Conservation (phyloP, 2,329 filamentous ascomycete species). For the Aspergillus glaucus region DNA sequence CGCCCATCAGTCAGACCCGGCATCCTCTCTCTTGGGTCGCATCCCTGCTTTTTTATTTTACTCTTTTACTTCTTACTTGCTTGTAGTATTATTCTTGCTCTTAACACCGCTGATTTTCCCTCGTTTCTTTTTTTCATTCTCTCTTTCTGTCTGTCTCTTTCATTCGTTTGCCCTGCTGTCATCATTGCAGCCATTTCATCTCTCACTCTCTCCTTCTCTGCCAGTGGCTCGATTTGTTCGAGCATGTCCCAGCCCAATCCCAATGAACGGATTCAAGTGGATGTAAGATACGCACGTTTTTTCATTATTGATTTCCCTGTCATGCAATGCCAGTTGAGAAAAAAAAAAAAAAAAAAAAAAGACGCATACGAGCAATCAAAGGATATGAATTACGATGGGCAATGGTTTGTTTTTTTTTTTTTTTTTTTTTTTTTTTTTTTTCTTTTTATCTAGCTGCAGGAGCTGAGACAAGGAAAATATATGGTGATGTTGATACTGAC, state of each 20-base stretch:
- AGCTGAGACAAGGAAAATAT: too few relatives aligned
- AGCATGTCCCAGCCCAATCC: slow-evolving; percentile 25
- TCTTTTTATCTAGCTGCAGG: too few relatives aligned
- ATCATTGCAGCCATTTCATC: background rate
- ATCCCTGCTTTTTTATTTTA: slow-evolving; percentile 7
- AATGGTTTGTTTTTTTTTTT: too few relatives aligned
- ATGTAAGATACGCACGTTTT: slow-evolving; percentile 21
- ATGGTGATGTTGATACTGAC: too few relatives aligned
- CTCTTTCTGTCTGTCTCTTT: background rate
- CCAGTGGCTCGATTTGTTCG: background rate
- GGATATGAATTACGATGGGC: too few relatives aligned
- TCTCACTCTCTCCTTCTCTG: background rate
- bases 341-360: too few relatives aligned
- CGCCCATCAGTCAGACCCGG: slow-evolving; percentile 8
- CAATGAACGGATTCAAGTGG: slow-evolving; percentile 27
- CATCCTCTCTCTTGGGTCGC: slow-evolving; percentile 12
- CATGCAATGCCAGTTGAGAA: too few relatives aligned
- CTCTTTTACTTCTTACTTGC: background rate
- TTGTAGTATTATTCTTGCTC: too few relatives aligned
- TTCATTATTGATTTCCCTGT: background rate
- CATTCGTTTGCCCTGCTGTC: background rate
- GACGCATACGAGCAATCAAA: too few relatives aligned
- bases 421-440: too few relatives aligned
- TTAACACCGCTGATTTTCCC: slow-evolving; percentile 1
- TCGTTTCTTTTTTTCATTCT: slow-evolving; percentile 3